These are phyloP conservation scores for Leccinum uliginosum DNA, from an alignment of 768 basidiomycete genomes.

Conservation along the genomic window DNA sequence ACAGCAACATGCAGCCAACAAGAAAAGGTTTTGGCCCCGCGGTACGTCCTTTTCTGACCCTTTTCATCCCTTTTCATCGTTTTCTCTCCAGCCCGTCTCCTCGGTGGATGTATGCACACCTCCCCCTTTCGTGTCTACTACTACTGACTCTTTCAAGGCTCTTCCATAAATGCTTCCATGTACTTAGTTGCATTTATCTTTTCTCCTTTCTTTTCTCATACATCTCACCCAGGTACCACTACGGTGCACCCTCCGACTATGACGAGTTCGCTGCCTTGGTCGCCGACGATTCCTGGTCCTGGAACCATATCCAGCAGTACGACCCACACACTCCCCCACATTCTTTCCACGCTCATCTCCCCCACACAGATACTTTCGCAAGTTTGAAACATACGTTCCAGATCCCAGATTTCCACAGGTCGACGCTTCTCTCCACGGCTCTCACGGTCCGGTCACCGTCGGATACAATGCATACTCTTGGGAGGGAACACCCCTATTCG, in stretches of 20 bases:
- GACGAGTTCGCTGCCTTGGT: constrained; percentile 58
- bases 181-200: constrained; percentile 8
- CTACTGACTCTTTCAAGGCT: constrained; percentile 34
- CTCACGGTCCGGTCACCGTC: constrained; percentile 52
- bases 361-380: constrained; percentile 55
- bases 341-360: not conserved
- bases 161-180: constrained; percentile 61
- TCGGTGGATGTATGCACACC: constrained; percentile 64
- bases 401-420: constrained; percentile 49
- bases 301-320: constrained; percentile 50
- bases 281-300: constrained; percentile 53
- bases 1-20: constrained; percentile 45
- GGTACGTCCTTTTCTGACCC: constrained; percentile 36
- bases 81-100: constrained; percentile 46
- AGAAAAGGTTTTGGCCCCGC: constrained; percentile 59
- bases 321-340: not conserved
- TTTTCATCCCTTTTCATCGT: not conserved
- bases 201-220: constrained; percentile 5
- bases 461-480: constrained; percentile 54
- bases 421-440: constrained; percentile 42
- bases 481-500: constrained; percentile 44
- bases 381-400: constrained; percentile 59
- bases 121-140: not conserved
- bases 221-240: constrained; percentile 40
- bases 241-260: constrained; percentile 63